Evolutionary conservation across 169 alveolate species (phyloP).

Genomic region (Theileria parva): DNA sequence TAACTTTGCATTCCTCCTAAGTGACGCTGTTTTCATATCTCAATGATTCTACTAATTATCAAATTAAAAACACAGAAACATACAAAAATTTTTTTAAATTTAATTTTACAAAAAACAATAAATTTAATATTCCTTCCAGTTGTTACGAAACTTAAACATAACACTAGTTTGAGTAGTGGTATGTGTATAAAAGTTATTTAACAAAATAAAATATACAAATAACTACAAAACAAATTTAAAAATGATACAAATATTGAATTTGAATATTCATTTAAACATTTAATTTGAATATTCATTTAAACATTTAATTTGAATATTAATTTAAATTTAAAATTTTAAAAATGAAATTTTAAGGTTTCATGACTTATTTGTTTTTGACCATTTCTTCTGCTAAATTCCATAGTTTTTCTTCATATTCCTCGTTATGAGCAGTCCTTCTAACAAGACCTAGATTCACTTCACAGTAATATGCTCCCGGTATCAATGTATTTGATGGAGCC

Average conservation of each 20-base stretch:
- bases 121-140: no score
- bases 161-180: neutral
- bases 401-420: constrained; percentile 32
- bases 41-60: constrained; percentile 18
- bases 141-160: neutral
- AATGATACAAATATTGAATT: neutral
- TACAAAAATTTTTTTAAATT: no score
- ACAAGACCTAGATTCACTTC: constrained; percentile 47
- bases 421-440: constrained; percentile 52
- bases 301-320: neutral
- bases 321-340: no score
- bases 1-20: neutral
- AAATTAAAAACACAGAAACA: neutral
- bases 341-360: no score
- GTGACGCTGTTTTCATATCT: constrained; percentile 19
- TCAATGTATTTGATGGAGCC: constrained; percentile 31
- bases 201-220: no score
- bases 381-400: constrained; percentile 38
- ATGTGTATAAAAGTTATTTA: neutral
- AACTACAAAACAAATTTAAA: no score
- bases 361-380: neutral
- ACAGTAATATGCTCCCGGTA: constrained; percentile 57
- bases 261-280: neutral
- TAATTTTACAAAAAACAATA: no score
- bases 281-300: neutral